These are phyloP conservation scores for Nectriaceae sp. DNA, from an alignment of 2,329 filamentous ascomycete species.

Conservation along the genomic window DNA sequence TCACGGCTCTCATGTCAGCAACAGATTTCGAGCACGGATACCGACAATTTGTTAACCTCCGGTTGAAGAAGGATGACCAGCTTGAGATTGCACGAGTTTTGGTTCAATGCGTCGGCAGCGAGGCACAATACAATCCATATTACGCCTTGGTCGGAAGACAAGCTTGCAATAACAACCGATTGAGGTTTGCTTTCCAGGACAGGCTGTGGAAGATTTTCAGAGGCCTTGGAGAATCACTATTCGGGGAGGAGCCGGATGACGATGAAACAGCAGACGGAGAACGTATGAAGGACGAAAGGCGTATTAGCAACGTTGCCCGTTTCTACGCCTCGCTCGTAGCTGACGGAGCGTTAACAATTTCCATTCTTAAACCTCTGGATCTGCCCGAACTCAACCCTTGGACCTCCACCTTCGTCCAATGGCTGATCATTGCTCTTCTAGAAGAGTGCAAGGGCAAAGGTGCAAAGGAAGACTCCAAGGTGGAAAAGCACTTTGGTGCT, in stretches of 20 bases:
- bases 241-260: slow-evolving; percentile 63
- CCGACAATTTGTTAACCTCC: slow-evolving; percentile 75
- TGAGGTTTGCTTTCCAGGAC: slow-evolving; percentile 85
- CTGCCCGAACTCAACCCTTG: slow-evolving; percentile 76
- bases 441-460: slow-evolving; percentile 57
- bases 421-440: slow-evolving; percentile 76
- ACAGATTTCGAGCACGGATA: slow-evolving; percentile 83
- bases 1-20: slow-evolving; percentile 85
- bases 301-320: slow-evolving; percentile 54
- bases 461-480: slow-evolving; percentile 53
- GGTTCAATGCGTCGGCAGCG: slow-evolving; percentile 81
- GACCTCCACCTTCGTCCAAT: slow-evolving; percentile 76
- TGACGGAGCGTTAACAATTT: slow-evolving; percentile 47
- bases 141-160: slow-evolving; percentile 83
- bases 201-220: slow-evolving; percentile 85
- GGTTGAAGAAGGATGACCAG: slow-evolving; percentile 82
- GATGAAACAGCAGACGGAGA: slow-evolving; percentile 52
- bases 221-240: slow-evolving; percentile 78
- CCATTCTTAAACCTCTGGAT: slow-evolving; percentile 69
- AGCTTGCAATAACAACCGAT: slow-evolving; percentile 72
- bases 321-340: slow-evolving; percentile 55
- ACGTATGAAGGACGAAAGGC: slow-evolving; percentile 48
- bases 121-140: slow-evolving; percentile 87
- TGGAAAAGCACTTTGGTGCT: slow-evolving; percentile 68
- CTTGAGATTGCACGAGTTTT: slow-evolving; percentile 86